Evolutionary conservation across 352 stramenopile species (phyloP), one percentile per base, ranked within the genome.

Genomic region (Phytopythium sindhum): DNA sequence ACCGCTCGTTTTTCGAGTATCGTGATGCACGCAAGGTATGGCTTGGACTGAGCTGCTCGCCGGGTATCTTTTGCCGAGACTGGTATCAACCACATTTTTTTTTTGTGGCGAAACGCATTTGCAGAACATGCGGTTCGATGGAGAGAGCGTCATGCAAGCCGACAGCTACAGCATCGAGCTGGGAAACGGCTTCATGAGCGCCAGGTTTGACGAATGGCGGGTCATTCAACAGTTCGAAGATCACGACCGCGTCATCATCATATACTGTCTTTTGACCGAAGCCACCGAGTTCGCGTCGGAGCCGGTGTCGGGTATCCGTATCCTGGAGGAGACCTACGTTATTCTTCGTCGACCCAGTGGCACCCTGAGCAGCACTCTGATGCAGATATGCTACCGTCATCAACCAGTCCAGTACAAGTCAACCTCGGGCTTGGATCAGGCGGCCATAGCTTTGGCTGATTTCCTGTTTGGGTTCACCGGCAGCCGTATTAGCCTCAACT

Each of bases 1-100:
- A 60, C 53, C 53, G 53, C 31, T 31, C 33, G 3, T 39, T n/a
- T 21, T 81, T 74, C 31, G 63, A 75, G 21, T 86, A 86, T 50
- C 66, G 81, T n/a, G 77, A 82, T 19, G 60, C n/a, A n/a, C n/a
- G n/a, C n/a, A n/a, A n/a, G n/a, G n/a, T 9, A 39, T 39, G 33
- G 1, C 14, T 39, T 39, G 7, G 3, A 39, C 33, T 11, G 33
- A 14, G 33, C 10, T 39, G 33, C 14, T 14, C 10, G 33, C 33
- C 2, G 1, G 33, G 33, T 39, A 39, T 15, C 33, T 10, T 39
- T 10, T 39, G 6, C 3, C 10, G 33, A 39, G 33, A 39, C 33
- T 39, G 14, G 14, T 10, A 10, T 11, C 6, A 39, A 14, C 33
- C 10, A 10, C 14, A 6, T 37, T 10, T 39, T 39, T 39, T 11